Evolutionary conservation across 1,284 basidiomycete species (phyloP), one percentile per base, ranked within the genome.

Genomic region (Tilletia indica): DNA sequence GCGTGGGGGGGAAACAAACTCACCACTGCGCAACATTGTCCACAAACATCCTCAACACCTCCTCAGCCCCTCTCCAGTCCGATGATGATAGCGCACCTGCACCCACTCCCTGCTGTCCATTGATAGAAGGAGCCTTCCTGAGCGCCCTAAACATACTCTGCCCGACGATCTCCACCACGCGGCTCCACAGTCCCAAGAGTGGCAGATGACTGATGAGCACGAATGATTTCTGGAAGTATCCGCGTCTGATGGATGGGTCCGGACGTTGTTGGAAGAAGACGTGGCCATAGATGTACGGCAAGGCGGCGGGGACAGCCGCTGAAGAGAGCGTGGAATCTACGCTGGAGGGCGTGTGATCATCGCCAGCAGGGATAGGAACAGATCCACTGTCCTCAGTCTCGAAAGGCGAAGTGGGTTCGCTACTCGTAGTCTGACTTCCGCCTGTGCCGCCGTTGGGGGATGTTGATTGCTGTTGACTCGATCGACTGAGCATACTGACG

Each of bases 201-300:
- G 93, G 90, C 56, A 92, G 89, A 73, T 92, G 90, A 0, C 93
- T 91, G 9, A 97, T 87, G 45, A 96, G 89, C 31, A 96, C 92
- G 61, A 96, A 86, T 0, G 93, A 94, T 76, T 91, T 91, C 91
- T 81, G 83, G 47, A 83, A 83, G 70, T 84, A 84, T 21, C 83
- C 83, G 31, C 83, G 73, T 12, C 76, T 70, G 56, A 80, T 77
- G 51, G 71, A 72, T 0, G 83, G 58, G 47, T 84, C 82, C 31
- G 74, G 72, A 67, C 77, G 78, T 70, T 84, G 83, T 5, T 77
- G 77, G 69, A 84, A 84, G 70, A 79, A 84, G 58, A 80, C 79
- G 67, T 82, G 84, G 38, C 82, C 82, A 71, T 82, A 82, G 67
- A 45, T 12, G 42, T 45, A 45, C 5, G 42, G 42, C 42, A 45